Percentiles rank a stretch among this genome's conserved stretches.
These are phyloP conservation scores for Aphanomyces cochlioides DNA, from an alignment of 352 stramenopile genomes.

Conservation along the genomic window DNA sequence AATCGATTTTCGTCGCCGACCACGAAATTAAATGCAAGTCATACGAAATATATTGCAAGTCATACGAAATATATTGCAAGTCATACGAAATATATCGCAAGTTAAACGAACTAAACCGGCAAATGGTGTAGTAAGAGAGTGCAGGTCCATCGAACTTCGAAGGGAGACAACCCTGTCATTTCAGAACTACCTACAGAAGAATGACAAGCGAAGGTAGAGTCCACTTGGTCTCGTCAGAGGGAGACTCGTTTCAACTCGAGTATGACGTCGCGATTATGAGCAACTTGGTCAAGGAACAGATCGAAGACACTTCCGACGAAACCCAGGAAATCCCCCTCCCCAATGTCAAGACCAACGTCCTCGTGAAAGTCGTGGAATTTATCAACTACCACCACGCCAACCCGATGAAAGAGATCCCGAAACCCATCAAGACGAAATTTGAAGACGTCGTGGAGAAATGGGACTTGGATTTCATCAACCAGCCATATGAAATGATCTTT, in stretches of 20 bases:
- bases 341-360: conserved; percentile 50
- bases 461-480: conserved; percentile 56
- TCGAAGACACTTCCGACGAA: conserved; percentile 40
- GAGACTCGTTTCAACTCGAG: conserved; percentile 50
- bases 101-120: no score
- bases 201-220: conserved; percentile 35
- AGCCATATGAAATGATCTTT: conserved; percentile 54
- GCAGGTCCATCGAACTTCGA: no score
- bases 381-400: conserved; percentile 50
- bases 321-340: conserved; percentile 53
- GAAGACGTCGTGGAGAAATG: conserved; percentile 48
- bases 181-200: no score
- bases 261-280: conserved; percentile 42
- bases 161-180: no score
- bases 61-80: no score
- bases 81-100: no score
- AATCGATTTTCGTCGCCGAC: no score
- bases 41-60: no score
- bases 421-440: conserved; percentile 55
- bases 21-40: no score
- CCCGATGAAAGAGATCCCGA: conserved; percentile 59
- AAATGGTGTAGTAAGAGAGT: no score
- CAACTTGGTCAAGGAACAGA: conserved; percentile 52
- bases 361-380: conserved; percentile 60
- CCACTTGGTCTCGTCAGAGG: conserved; percentile 53